These are phyloP conservation scores for Suillus brevipes DNA, from an alignment of 768 basidiomycete species.

Conservation along the genomic window DNA sequence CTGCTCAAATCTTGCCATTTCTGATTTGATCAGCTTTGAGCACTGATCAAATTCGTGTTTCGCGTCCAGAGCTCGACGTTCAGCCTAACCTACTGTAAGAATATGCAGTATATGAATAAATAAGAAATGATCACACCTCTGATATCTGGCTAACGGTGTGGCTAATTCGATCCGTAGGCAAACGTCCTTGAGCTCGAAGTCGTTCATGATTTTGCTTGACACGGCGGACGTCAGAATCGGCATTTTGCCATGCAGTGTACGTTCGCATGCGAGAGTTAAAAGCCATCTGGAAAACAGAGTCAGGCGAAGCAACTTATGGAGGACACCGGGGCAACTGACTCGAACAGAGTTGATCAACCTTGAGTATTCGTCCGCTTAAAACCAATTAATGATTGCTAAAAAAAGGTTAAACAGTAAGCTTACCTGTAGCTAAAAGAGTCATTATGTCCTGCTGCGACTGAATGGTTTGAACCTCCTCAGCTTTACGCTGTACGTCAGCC, in stretches of 20 bases:
- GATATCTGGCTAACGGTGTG: constrained; percentile 77
- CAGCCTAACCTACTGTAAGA: constrained; percentile 53
- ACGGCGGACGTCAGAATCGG: constrained; percentile 73
- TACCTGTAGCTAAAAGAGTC: constrained; percentile 77
- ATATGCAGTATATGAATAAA: not conserved
- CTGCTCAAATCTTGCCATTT: constrained; percentile 88
- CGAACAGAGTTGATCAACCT: constrained; percentile 85
- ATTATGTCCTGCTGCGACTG: constrained; percentile 84
- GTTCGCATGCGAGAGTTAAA: constrained; percentile 86
- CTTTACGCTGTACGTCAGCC: constrained; percentile 71
- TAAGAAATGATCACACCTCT: constrained; percentile 54
- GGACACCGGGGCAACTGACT: constrained; percentile 42
- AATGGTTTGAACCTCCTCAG: constrained; percentile 68
- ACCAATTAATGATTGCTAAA: constrained; percentile 11
- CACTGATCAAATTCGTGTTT: constrained; percentile 89
- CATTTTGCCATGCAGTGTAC: constrained; percentile 77
- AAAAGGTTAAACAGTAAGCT: not conserved
- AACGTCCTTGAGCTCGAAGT: constrained; percentile 72
- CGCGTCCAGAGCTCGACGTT: constrained; percentile 78
- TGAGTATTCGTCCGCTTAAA: constrained; percentile 85
- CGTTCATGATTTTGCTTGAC: constrained; percentile 80
- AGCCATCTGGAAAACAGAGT: constrained; percentile 56
- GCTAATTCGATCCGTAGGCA: constrained; percentile 67
- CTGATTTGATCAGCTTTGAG: constrained; percentile 84
- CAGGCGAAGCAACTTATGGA: constrained; percentile 1